These are phyloP conservation scores for Paradendryphiella salina DNA, from an alignment of 2,329 filamentous ascomycete species.

Conservation along the genomic window DNA sequence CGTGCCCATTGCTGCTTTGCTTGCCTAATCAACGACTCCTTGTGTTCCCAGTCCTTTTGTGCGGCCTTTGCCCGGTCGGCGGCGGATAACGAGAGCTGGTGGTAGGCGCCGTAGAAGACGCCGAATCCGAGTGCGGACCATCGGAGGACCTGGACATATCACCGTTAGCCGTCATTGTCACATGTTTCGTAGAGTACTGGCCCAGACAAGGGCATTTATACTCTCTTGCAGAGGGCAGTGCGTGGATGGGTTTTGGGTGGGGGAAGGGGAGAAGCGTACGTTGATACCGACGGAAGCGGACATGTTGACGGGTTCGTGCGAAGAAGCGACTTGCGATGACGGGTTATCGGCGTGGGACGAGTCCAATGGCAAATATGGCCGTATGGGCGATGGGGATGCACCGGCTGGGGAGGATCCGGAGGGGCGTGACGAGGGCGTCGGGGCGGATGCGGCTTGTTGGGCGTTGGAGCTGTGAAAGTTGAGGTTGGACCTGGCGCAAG, in stretches of 20 bases:
- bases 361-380: slow-evolving; percentile 38
- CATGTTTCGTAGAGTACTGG: background rate
- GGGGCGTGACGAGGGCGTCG: slow-evolving; percentile 25
- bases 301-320: slow-evolving; percentile 40
- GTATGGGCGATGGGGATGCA: slow-evolving; percentile 25
- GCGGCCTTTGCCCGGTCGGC: slow-evolving; percentile 70
- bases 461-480: slow-evolving; percentile 31
- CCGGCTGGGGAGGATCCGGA: slow-evolving; percentile 18
- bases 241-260: background rate
- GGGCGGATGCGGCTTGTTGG: slow-evolving; percentile 29
- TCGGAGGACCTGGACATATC: slow-evolving; percentile 79
- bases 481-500: slow-evolving; percentile 37
- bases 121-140: slow-evolving; percentile 92
- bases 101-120: slow-evolving; percentile 92
- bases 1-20: slow-evolving; percentile 89
- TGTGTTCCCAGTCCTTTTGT: slow-evolving; percentile 84
- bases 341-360: slow-evolving; percentile 18
- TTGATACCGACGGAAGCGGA: slow-evolving; percentile 57
- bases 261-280: slow-evolving; percentile 47
- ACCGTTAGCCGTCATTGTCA: slow-evolving; percentile 27
- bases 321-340: slow-evolving; percentile 28
- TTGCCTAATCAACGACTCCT: slow-evolving; percentile 87
- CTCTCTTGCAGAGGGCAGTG: background rate
- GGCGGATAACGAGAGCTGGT: slow-evolving; percentile 79
- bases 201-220: background rate